Evolutionary conservation across 2,329 filamentous ascomycete species (phyloP).

Genomic region (Penicillium sp.): DNA sequence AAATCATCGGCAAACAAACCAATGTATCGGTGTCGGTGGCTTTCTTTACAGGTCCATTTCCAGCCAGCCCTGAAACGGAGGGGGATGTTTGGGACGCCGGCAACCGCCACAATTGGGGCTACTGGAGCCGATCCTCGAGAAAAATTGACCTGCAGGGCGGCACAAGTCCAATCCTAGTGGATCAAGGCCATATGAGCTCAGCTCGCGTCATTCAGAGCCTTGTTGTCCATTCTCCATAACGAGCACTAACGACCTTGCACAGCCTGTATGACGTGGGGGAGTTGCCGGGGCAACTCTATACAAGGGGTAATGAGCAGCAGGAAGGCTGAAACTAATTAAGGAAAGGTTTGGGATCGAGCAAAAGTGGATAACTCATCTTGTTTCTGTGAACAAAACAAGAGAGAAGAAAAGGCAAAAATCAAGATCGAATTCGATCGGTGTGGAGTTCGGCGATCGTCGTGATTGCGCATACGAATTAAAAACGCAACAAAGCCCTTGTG

Average conservation of each 20-base stretch:
- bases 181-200: slow-evolving; percentile 9
- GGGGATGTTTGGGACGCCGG: background rate
- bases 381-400: background rate
- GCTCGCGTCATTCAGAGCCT: slow-evolving; percentile 7
- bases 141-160: slow-evolving; percentile 14
- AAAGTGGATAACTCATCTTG: slow-evolving; percentile 6
- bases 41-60: background rate
- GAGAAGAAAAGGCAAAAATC: background rate
- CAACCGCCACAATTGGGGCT: slow-evolving; percentile 1
- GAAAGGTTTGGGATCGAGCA: slow-evolving; percentile 12
- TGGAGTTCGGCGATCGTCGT: background rate
- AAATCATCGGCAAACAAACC: background rate
- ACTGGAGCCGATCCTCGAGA: slow-evolving; percentile 2
- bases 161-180: slow-evolving; percentile 7
- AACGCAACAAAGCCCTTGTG: background rate
- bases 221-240: background rate
- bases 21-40: background rate
- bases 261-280: slow-evolving; percentile 22
- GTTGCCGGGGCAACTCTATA: slow-evolving; percentile 22
- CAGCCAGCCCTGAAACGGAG: background rate
- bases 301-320: slow-evolving; percentile 4
- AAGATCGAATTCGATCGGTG: slow-evolving; percentile 7
- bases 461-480: background rate
- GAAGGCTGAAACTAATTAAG: background rate
- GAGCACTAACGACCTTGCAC: slow-evolving; percentile 2